These are phyloP conservation scores for Aspergillus hiratsukae DNA, from an alignment of 2,329 filamentous ascomycete species.

Conservation along the genomic window DNA sequence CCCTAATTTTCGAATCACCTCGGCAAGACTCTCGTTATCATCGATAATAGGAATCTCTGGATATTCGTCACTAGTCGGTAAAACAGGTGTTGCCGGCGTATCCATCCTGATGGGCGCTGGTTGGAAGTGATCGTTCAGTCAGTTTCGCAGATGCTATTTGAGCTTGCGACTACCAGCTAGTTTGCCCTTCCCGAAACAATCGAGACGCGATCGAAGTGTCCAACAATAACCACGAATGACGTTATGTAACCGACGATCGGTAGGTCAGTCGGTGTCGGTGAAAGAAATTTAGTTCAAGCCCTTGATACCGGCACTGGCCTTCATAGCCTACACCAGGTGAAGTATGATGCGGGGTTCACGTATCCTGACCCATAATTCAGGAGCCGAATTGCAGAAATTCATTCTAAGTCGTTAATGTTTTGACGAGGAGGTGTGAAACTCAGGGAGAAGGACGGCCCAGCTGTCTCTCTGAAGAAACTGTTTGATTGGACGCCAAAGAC, in stretches of 20 bases:
- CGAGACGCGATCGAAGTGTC: neutral
- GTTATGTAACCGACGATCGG: neutral
- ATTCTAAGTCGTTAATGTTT: neutral
- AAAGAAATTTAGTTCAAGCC: neutral
- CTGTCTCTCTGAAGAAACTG: neutral
- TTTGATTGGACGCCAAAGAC: neutral
- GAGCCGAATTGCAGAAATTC: neutral
- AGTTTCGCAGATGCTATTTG: neutral
- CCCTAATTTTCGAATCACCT: slow-evolving; percentile 39
- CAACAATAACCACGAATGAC: neutral
- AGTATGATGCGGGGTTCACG: neutral
- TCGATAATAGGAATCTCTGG: slow-evolving; percentile 39
- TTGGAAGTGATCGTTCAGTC: neutral
- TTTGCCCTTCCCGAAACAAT: neutral
- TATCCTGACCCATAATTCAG: neutral
- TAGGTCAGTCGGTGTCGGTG: neutral
- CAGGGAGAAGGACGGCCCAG: neutral
- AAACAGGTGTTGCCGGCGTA: slow-evolving; percentile 14
- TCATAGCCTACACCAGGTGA: neutral
- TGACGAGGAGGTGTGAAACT: neutral
- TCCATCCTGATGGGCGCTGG: slow-evolving; percentile 8
- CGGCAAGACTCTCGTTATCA: slow-evolving; percentile 35
- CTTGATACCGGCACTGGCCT: neutral
- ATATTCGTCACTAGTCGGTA: slow-evolving; percentile 20
- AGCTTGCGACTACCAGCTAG: neutral